A percentile compares a stretch with the other conserved stretches of the same genome.
These are phyloP conservation scores for Saccharomycopsis fibuligera DNA, from an alignment of 805 yeast genomes.

Conservation along the genomic window DNA sequence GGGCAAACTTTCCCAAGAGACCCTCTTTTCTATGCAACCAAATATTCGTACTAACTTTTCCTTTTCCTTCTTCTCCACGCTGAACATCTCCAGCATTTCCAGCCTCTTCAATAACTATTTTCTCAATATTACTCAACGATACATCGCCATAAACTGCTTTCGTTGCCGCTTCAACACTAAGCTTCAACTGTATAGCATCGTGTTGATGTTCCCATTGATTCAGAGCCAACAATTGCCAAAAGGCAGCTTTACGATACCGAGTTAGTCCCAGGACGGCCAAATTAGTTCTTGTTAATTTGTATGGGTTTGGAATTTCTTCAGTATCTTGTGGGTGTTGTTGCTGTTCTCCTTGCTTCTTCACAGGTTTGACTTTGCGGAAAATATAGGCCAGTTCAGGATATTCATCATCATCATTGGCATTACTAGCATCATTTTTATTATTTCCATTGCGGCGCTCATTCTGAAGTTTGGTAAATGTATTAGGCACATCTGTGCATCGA, in stretches of 20 bases:
- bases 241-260: slow-evolving; percentile 63
- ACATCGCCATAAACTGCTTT: slow-evolving; percentile 2
- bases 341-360: too few relatives aligned
- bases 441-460: background rate
- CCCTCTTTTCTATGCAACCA: slow-evolving; percentile 14
- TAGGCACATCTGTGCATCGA: too few relatives aligned
- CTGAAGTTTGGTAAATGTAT: slow-evolving; percentile 26
- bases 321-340: too few relatives aligned
- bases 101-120: background rate
- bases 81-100: background rate
- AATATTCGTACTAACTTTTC: background rate
- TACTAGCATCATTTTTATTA: too few relatives aligned
- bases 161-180: slow-evolving; percentile 1
- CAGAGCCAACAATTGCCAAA: slow-evolving; percentile 73
- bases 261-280: slow-evolving; percentile 46
- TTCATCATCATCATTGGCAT: background rate
- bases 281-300: slow-evolving; percentile 31
- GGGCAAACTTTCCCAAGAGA: slow-evolving; percentile 10
- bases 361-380: too few relatives aligned
- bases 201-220: slow-evolving; percentile 49
- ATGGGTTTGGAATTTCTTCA: slow-evolving; percentile 26
- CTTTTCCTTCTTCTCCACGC: background rate
- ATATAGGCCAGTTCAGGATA: too few relatives aligned
- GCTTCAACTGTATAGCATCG: slow-evolving; percentile 5
- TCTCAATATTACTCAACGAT: background rate